Conservation (phyloP, 179 eudicot genomes). For the Spergularia azorica region DNA sequence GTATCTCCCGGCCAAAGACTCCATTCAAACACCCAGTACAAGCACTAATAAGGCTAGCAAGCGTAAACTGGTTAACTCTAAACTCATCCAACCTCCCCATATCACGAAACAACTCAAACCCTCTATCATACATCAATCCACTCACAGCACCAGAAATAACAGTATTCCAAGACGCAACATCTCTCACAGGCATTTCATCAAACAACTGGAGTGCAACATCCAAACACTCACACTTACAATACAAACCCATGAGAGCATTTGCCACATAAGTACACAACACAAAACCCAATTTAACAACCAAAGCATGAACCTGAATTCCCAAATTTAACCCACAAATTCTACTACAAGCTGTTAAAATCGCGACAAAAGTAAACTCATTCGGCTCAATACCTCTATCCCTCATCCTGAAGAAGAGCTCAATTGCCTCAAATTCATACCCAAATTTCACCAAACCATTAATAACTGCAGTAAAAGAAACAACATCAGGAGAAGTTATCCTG, state of each 20-base stretch:
- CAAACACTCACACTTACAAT: constrained; percentile 51
- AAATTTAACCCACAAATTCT: constrained; percentile 40
- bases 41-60: constrained; percentile 71
- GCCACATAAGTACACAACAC: constrained; percentile 44
- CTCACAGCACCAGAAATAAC: constrained; percentile 53
- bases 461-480: constrained; percentile 60
- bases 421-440: constrained; percentile 48
- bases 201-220: constrained; percentile 54
- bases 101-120: constrained; percentile 51
- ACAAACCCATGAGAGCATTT: constrained; percentile 69
- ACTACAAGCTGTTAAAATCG: constrained; percentile 68
- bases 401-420: constrained; percentile 59
- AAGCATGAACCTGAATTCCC: constrained; percentile 65
- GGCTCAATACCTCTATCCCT: constrained; percentile 56
- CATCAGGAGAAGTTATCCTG: constrained; percentile 52
- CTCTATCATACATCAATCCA: constrained; percentile 49
- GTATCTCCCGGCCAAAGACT: constrained; percentile 56
- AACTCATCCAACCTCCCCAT: constrained; percentile 47
- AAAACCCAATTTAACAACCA: constrained; percentile 55
- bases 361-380: constrained; percentile 75
- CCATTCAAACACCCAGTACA: constrained; percentile 45
- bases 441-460: constrained; percentile 62
- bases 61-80: constrained; percentile 55
- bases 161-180: constrained; percentile 83
- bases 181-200: constrained; percentile 64